Conservation (phyloP, 768 basidiomycete species). For the Lyophyllum decastes region DNA sequence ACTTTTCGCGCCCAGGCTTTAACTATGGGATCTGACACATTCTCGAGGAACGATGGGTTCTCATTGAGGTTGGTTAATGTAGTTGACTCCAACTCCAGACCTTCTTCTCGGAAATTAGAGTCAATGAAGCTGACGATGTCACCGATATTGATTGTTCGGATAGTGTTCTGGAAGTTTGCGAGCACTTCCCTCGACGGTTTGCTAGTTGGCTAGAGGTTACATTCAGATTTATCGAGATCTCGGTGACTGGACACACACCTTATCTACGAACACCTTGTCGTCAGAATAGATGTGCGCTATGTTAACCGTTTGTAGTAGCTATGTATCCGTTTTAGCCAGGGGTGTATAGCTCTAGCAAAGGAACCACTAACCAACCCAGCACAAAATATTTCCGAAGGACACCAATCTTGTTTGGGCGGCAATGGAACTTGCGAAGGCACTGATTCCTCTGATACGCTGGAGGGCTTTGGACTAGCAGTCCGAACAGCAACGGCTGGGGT, state of each 20-base stretch:
- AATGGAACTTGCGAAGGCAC: conserved; percentile 66
- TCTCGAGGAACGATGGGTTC: conserved; percentile 66
- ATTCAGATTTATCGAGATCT: not conserved
- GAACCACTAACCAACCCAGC: conserved; percentile 43
- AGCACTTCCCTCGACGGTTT: conserved; percentile 67
- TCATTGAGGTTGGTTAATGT: conserved; percentile 61
- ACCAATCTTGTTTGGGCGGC: conserved; percentile 77
- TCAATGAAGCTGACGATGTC: conserved; percentile 71
- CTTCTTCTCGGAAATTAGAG: conserved; percentile 79
- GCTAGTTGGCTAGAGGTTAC: conserved; percentile 63
- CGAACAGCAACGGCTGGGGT: conserved; percentile 50
- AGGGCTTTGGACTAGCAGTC: conserved; percentile 67
- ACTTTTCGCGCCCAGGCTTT: conserved; percentile 76
- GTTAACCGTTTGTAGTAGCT: conserved; percentile 87
- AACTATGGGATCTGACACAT: conserved; percentile 69
- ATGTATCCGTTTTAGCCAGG: conserved; percentile 7
- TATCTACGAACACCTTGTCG: conserved; percentile 88
- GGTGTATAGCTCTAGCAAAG: not conserved
- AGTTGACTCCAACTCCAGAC: conserved; percentile 75
- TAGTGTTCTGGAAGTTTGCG: conserved; percentile 60
- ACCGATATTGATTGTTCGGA: conserved; percentile 56
- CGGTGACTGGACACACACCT: conserved; percentile 29
- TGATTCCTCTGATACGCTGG: conserved; percentile 48
- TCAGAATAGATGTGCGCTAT: conserved; percentile 74
- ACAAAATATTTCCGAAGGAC: conserved; percentile 75